Conservation (phyloP, 1,284 basidiomycete species). For the Rhodotorula sp. region DNA sequence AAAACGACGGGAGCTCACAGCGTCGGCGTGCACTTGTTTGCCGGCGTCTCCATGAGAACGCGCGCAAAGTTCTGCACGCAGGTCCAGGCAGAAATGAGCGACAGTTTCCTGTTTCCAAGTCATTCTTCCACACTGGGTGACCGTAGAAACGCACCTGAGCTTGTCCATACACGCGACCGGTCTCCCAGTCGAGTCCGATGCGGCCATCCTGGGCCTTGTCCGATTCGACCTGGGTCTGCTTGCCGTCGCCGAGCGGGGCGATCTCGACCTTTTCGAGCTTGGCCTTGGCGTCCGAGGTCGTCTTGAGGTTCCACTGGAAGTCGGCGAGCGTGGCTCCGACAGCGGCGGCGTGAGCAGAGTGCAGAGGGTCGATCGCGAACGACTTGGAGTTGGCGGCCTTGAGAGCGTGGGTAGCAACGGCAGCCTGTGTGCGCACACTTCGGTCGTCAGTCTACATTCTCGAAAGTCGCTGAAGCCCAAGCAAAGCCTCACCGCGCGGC, state of each 20-base stretch:
- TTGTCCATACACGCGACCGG: conserved; percentile 55
- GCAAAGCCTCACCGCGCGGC: conserved; percentile 53
- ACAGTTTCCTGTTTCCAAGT: not conserved
- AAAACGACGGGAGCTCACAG: too few species aligned
- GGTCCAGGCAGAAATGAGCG: not conserved
- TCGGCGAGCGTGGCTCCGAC: conserved; percentile 71
- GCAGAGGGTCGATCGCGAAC: conserved; percentile 61
- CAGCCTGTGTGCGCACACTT: conserved; percentile 24
- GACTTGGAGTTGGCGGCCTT: conserved; percentile 44
- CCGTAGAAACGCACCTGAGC: not conserved
- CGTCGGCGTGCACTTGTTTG: not conserved
- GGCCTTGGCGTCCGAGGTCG: conserved; percentile 51
- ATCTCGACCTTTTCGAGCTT: conserved; percentile 52
- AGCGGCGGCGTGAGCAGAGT: conserved; percentile 74
- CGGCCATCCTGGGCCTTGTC: conserved; percentile 33
- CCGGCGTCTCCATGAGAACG: conserved; percentile 74
- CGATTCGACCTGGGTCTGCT: conserved; percentile 25
- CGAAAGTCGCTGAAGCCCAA: not conserved
- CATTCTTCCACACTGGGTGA: not conserved
- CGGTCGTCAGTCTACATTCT: not conserved
- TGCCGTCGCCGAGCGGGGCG: conserved; percentile 20
- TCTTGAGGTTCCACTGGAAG: conserved; percentile 71
- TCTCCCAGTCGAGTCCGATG: conserved; percentile 61
- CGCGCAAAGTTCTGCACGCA: conserved; percentile 72
- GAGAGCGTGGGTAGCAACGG: conserved; percentile 37